Conservation (phyloP, 2,329 filamentous ascomycete species). For the Cladosporium colombiae region DNA sequence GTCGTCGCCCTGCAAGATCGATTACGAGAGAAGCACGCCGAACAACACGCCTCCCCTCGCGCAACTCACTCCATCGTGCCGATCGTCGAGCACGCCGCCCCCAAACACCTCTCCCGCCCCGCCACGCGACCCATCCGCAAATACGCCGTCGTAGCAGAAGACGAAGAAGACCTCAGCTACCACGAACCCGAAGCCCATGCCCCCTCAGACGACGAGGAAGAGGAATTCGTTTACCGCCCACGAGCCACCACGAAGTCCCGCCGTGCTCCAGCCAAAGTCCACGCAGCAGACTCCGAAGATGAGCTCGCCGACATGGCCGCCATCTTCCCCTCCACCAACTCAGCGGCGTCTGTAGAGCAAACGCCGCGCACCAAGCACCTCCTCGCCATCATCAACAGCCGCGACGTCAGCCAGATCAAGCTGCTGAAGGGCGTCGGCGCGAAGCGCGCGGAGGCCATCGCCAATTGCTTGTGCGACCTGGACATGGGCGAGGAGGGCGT, state of each 20-base stretch:
- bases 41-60: conserved; percentile 20
- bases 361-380: conserved; percentile 64
- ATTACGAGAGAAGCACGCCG: conserved; percentile 44
- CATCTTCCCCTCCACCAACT: conserved; percentile 6
- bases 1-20: conserved; percentile 57
- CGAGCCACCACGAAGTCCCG: conserved; percentile 37
- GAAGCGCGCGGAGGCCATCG: conserved; percentile 65
- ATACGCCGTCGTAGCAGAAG: conserved; percentile 5
- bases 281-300: conserved; percentile 35
- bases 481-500: conserved; percentile 41
- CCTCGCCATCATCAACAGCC: conserved; percentile 71
- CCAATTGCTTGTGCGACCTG: conserved; percentile 50
- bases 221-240: conserved; percentile 42
- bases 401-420: conserved; percentile 66
- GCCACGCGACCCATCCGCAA: conserved; percentile 20
- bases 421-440: conserved; percentile 69
- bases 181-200: conserved; percentile 51
- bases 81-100: not conserved
- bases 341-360: conserved; percentile 27
- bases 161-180: conserved; percentile 56
- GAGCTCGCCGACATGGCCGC: conserved; percentile 28
- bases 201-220: conserved; percentile 38
- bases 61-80: not conserved
- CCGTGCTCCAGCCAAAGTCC: conserved; percentile 20
- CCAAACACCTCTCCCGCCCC: conserved; percentile 8